Percentiles rank a stretch among this genome's conserved stretches.
phyloP scores from a whole-genome alignment of 331 rosid species.

The Malus hybrid region DNA sequence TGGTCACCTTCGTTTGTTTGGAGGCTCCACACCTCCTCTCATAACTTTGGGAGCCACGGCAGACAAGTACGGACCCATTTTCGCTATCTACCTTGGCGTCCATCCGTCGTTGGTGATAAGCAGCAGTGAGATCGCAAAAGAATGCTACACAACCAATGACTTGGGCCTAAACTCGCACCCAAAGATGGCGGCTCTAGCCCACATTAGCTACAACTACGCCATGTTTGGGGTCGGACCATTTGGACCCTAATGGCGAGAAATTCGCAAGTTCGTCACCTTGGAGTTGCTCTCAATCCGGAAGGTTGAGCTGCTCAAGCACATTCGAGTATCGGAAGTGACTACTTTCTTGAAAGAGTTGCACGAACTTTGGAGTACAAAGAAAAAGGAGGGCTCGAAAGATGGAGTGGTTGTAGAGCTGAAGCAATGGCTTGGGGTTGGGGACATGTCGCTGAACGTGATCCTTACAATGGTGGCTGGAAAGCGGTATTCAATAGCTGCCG shows the following conservation, averaged over 20 bases:
- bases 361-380: not conserved
- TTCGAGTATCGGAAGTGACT: constrained; percentile 28
- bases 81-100: constrained; percentile 21
- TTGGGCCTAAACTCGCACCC: constrained; percentile 32
- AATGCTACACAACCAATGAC: constrained; percentile 46
- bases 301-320: not conserved
- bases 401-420: not conserved
- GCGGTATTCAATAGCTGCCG: not conserved
- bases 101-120: constrained; percentile 20
- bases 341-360: constrained; percentile 25
- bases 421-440: not conserved
- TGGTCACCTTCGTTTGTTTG: constrained; percentile 28
- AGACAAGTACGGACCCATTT: constrained; percentile 23
- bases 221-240: constrained; percentile 14
- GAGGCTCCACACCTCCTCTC: constrained; percentile 17
- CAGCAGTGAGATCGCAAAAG: constrained; percentile 45
- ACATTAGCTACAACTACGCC: constrained; percentile 23
- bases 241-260: constrained; percentile 21
- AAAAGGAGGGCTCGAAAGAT: too few species aligned
- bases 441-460: not conserved
- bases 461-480: constrained; percentile 6
- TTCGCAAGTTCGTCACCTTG: constrained; percentile 12
- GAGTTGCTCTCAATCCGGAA: constrained; percentile 23
- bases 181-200: not conserved
- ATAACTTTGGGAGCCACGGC: constrained; percentile 29